These are phyloP conservation scores for Dujonia santamariae DNA, from an alignment of 1,139 yeast genomes.

Conservation along the genomic window DNA sequence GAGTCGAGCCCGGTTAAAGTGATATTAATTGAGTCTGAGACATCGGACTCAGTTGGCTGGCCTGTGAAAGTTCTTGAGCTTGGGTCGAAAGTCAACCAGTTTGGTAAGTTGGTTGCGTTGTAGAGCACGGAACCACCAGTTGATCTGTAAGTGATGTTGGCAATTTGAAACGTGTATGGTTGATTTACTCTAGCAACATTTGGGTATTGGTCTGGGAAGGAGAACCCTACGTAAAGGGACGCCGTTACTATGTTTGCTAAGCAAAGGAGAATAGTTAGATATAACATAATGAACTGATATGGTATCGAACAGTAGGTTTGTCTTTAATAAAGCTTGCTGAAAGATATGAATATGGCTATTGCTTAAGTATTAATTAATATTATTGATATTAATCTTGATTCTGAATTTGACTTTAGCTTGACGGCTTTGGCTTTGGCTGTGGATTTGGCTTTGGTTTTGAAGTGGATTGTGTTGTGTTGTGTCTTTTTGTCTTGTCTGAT, in stretches of 20 bases:
- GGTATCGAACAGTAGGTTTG: no score
- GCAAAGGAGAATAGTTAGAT: no score
- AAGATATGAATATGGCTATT: no score
- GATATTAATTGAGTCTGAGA: conserved; percentile 40
- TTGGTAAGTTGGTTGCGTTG: conserved; percentile 57
- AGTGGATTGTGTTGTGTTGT: no score
- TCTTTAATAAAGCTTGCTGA: no score
- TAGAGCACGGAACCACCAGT: conserved; percentile 47
- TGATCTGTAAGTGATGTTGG: conserved; percentile 68
- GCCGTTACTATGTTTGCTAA: conserved; percentile 5
- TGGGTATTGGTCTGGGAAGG: conserved; percentile 80
- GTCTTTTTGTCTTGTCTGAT: no score
- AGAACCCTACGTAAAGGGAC: conserved; percentile 60
- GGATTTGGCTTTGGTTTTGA: no score
- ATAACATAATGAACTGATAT: no score
- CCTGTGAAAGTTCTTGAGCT: conserved; percentile 64
- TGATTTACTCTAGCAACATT: conserved; percentile 75
- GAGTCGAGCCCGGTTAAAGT: conserved; percentile 65
- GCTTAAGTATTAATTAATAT: no score
- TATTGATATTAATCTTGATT: no score
- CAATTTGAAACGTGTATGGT: conserved; percentile 63
- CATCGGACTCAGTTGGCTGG: conserved; percentile 49
- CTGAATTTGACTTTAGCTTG: no score
- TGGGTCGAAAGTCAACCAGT: conserved; percentile 75
- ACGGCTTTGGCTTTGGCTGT: no score